Conservation (phyloP, 1,284 basidiomycete species). For the Ceratobasidium sp. region DNA sequence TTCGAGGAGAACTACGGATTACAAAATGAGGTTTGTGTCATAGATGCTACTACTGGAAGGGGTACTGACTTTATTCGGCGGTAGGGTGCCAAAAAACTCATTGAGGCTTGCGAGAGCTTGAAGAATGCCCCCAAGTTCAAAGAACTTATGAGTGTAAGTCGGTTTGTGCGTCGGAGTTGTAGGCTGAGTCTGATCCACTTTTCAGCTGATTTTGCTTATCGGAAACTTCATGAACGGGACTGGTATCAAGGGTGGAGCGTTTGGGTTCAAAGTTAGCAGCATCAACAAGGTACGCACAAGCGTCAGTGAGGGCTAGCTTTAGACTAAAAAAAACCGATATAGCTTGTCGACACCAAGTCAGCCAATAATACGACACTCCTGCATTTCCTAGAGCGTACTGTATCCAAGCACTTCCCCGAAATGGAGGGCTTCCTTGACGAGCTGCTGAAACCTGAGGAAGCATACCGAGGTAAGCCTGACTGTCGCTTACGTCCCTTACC, state of each 20-base stretch:
- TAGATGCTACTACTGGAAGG: constrained; percentile 36
- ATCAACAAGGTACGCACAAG: constrained; percentile 84
- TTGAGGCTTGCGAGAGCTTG: constrained; percentile 79
- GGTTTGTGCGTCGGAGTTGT: constrained; percentile 4
- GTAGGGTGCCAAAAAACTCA: constrained; percentile 79
- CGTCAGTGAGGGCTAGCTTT: not conserved
- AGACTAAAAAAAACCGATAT: constrained; percentile 17
- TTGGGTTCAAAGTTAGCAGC: constrained; percentile 95
- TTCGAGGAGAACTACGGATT: constrained; percentile 85
- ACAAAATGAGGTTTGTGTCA: constrained; percentile 55
- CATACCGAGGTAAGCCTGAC: constrained; percentile 78
- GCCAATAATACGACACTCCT: constrained; percentile 91
- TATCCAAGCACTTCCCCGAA: constrained; percentile 85
- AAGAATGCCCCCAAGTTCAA: constrained; percentile 84
- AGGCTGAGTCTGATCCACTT: constrained; percentile 26
- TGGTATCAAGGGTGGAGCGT: constrained; percentile 95
- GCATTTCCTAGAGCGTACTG: constrained; percentile 92
- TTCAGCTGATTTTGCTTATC: constrained; percentile 87
- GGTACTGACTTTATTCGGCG: constrained; percentile 40
- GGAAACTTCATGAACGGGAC: constrained; percentile 99
- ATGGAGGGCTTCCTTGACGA: constrained; percentile 92
- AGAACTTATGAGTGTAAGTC: constrained; percentile 78
- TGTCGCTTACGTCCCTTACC: constrained; percentile 32
- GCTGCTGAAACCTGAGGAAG: constrained; percentile 87
- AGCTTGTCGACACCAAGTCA: constrained; percentile 98